Conservation (phyloP, 495 filamentous ascomycete genomes). For the Hypoxylon subgilvum region DNA sequence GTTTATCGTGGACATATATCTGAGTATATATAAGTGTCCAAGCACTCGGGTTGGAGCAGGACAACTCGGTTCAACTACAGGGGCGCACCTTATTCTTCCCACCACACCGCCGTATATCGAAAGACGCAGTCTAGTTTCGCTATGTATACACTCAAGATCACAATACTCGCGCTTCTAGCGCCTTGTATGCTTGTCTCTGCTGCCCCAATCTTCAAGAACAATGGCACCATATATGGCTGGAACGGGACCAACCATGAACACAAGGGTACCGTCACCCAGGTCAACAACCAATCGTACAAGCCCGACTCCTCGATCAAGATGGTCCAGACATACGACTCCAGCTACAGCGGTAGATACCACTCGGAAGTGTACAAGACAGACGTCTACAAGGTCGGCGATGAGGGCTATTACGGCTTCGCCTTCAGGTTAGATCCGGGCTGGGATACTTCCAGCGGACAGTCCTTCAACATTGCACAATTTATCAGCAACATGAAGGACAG, state of each 20-base stretch:
- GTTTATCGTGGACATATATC: constrained; percentile 10
- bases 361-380: constrained; percentile 54
- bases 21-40: constrained; percentile 12
- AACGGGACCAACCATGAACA: constrained; percentile 47
- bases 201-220: constrained; percentile 53
- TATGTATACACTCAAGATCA: constrained; percentile 17
- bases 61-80: neutral
- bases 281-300: constrained; percentile 52
- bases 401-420: constrained; percentile 59
- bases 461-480: constrained; percentile 61
- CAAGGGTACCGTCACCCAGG: constrained; percentile 51
- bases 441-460: constrained; percentile 52
- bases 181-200: constrained; percentile 26
- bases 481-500: constrained; percentile 52
- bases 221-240: constrained; percentile 55
- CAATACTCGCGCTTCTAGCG: constrained; percentile 20
- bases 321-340: constrained; percentile 55
- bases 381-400: constrained; percentile 55
- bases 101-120: neutral
- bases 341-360: constrained; percentile 58
- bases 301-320: constrained; percentile 34
- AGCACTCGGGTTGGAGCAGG: neutral
- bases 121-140: neutral
- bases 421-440: constrained; percentile 57
- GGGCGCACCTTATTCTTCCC: neutral